Conservation (phyloP, 345 rosid species). For the Moricandia arvensis region DNA sequence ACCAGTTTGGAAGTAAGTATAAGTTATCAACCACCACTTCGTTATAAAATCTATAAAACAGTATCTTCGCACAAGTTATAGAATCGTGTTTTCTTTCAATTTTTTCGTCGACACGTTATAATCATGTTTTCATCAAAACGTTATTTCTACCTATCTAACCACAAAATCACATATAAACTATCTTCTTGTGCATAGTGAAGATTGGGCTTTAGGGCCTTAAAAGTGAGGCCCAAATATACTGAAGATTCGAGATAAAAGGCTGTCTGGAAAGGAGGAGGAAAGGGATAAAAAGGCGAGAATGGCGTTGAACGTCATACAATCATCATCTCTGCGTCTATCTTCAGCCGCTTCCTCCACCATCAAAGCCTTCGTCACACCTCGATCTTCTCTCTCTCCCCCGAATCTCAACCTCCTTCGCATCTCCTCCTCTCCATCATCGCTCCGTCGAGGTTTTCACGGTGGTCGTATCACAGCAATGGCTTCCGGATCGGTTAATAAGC, state of each 20-base stretch:
- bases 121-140: no score
- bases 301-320: conserved; percentile 45
- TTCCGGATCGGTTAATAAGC: conserved; percentile 57
- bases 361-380: conserved; percentile 14
- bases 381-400: conserved; percentile 15
- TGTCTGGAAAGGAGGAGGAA: background rate
- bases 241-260: background rate
- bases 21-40: background rate
- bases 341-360: conserved; percentile 37
- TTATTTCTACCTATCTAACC: no score
- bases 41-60: no score
- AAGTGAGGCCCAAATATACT: background rate
- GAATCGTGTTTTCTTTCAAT: background rate
- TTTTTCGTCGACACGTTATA: no score
- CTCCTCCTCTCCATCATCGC: conserved; percentile 27
- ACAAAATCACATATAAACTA: no score
- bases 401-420: conserved; percentile 20
- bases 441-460: conserved; percentile 43
- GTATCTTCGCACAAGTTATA: no score
- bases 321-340: conserved; percentile 25
- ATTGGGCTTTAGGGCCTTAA: background rate
- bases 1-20: no score
- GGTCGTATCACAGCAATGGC: conserved; percentile 58
- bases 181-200: background rate
- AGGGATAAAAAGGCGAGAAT: conserved; percentile 12